phyloP scores from a whole-genome alignment of 1,284 basidiomycete genomes.

The Moniliophthora roreri region DNA sequence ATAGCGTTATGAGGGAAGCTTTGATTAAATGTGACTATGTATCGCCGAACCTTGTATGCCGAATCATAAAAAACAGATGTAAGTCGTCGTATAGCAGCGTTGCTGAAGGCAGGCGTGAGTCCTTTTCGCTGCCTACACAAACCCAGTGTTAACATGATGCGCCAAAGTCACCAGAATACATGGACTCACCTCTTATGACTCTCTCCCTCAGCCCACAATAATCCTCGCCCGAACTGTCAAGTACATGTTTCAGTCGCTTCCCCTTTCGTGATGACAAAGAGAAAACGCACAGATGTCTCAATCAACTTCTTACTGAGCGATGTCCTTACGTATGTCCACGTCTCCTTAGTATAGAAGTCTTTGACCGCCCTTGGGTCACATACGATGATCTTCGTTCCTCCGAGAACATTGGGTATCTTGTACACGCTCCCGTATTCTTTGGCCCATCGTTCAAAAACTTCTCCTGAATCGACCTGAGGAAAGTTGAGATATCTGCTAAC shows the following conservation, averaged over 20 bases:
- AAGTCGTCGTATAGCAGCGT: conserved; percentile 35
- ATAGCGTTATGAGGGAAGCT: neutral
- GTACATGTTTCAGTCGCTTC: neutral
- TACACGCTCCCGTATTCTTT: conserved; percentile 49
- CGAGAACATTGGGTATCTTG: conserved; percentile 39
- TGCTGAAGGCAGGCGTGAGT: conserved; percentile 40
- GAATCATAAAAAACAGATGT: conserved; percentile 42
- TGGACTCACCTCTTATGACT: conserved; percentile 34
- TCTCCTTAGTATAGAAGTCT: conserved; percentile 51
- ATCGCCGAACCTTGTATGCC: conserved; percentile 44
- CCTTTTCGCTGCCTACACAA: conserved; percentile 38
- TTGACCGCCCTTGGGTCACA: conserved; percentile 55
- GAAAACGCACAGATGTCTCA: conserved; percentile 37
- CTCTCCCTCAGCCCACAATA: conserved; percentile 53
- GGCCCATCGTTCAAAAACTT: conserved; percentile 41
- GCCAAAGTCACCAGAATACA: no score
- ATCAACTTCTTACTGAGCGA: conserved; percentile 36
- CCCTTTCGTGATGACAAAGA: neutral
- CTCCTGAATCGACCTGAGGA: conserved; percentile 25
- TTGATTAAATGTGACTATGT: neutral
- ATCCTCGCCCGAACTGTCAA: conserved; percentile 45
- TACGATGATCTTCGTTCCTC: conserved; percentile 40
- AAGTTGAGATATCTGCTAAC: conserved; percentile 26
- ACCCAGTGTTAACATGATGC: neutral
- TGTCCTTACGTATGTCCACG: conserved; percentile 45